Percentiles rank a stretch among this genome's conserved stretches.
Evolutionary conservation across 352 stramenopile genomes (phyloP).

Genomic region (Globisporangium irregulare): DNA sequence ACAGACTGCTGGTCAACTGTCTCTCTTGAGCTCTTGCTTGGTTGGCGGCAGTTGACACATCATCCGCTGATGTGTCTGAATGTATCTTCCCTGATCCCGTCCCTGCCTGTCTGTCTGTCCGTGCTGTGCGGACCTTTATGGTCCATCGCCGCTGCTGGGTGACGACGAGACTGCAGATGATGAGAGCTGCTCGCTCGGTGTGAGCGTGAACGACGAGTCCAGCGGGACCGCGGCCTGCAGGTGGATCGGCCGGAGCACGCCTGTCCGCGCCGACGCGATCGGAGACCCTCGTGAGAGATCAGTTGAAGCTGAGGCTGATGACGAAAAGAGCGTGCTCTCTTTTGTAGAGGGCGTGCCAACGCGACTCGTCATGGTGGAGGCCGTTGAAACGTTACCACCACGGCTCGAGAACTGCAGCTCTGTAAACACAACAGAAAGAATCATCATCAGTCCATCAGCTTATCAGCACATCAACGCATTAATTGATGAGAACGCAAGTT

Average conservation of each 20-base stretch:
- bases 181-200: constrained; percentile 19
- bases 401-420: not conserved
- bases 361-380: not conserved
- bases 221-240: constrained; percentile 15
- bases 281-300: not conserved
- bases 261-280: constrained; percentile 16
- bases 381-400: not conserved
- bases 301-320: not conserved
- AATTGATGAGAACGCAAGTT: not conserved
- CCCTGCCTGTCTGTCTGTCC: not conserved
- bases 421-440: constrained; percentile 9
- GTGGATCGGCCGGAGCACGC: constrained; percentile 24
- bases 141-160: not conserved
- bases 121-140: not conserved
- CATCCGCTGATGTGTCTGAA: not conserved
- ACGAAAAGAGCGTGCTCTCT: not conserved
- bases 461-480: not conserved
- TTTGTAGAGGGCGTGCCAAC: not conserved
- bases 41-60: not conserved
- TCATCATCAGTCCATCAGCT: not conserved
- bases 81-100: not conserved
- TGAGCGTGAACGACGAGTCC: constrained; percentile 54
- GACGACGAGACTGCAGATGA: not conserved
- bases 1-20: not conserved
- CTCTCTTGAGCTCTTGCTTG: not conserved